phyloP scores from a whole-genome alignment of 805 yeast species.

The Metschnikowia picachoensis region DNA sequence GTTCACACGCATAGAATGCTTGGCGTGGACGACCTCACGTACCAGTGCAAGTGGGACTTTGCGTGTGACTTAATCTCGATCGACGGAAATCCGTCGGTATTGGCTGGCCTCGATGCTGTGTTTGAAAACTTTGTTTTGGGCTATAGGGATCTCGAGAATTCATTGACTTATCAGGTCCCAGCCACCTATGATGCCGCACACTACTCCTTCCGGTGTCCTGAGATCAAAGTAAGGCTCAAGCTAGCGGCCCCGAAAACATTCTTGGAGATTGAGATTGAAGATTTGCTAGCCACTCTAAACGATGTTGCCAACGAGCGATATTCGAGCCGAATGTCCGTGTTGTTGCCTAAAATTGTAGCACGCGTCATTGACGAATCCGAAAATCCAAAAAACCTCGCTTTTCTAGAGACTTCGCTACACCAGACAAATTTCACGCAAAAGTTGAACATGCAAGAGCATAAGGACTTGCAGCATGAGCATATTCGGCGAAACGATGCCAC shows the following conservation, averaged over 20 bases:
- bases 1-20: conserved; percentile 90
- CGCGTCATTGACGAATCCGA: conserved; percentile 21
- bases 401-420: conserved; percentile 53
- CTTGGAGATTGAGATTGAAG: conserved; percentile 18
- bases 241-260: conserved; percentile 22
- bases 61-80: conserved; percentile 56
- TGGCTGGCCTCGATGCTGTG: conserved; percentile 42
- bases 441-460: conserved; percentile 42
- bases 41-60: conserved; percentile 87
- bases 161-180: conserved; percentile 54
- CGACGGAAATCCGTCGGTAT: conserved; percentile 45
- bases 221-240: conserved; percentile 39
- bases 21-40: conserved; percentile 82
- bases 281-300: conserved; percentile 44
- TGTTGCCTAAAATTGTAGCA: conserved; percentile 45
- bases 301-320: conserved; percentile 71
- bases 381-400: conserved; percentile 27
- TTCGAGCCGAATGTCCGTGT: conserved; percentile 49
- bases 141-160: conserved; percentile 71
- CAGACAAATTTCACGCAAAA: conserved; percentile 59
- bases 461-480: conserved; percentile 59
- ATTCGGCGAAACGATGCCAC: conserved; percentile 74
- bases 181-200: conserved; percentile 66
- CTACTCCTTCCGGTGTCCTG: conserved; percentile 52
- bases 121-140: conserved; percentile 55